phyloP scores from a whole-genome alignment of 208 protist genomes.

The Naegleria fowleri region DNA sequence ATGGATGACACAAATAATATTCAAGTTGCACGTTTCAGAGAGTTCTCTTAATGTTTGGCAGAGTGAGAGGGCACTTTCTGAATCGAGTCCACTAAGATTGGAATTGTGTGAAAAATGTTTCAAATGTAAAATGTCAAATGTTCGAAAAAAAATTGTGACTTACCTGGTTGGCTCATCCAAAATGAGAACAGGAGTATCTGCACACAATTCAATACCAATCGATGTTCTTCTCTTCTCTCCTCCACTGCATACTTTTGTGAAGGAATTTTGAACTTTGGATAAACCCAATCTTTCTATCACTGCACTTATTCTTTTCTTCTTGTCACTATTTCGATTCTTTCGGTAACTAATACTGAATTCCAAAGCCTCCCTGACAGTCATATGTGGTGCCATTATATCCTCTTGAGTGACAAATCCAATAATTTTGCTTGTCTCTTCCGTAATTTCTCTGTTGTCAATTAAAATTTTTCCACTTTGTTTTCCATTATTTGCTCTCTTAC shows the following conservation, averaged over 20 bases:
- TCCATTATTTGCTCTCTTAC: background rate
- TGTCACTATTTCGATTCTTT: constrained; percentile 56
- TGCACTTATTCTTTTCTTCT: constrained; percentile 52
- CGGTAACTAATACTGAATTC: constrained; percentile 63
- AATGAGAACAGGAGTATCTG: constrained; percentile 9
- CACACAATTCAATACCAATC: constrained; percentile 27
- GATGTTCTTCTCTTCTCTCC: constrained; percentile 30
- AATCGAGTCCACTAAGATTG: constrained; percentile 51
- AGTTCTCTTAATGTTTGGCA: constrained; percentile 42
- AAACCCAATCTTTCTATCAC: constrained; percentile 61
- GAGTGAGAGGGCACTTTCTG: constrained; percentile 38
- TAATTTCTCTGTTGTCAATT: background rate
- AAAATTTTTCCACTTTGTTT: background rate
- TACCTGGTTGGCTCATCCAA: constrained; percentile 50
- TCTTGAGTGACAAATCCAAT: constrained; percentile 80
- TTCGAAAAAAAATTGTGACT: too few relatives aligned
- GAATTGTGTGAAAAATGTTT: too few relatives aligned
- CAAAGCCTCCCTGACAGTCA: constrained; percentile 67
- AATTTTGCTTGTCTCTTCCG: background rate
- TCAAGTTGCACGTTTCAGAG: constrained; percentile 38
- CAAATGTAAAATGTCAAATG: too few relatives aligned
- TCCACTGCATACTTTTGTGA: constrained; percentile 41
- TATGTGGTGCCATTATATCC: constrained; percentile 67
- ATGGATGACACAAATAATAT: constrained; percentile 61
- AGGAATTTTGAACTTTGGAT: constrained; percentile 55